Base-by-base conservation (phyloP, 116 monocot genomes). In the Iris pallida region DNA sequence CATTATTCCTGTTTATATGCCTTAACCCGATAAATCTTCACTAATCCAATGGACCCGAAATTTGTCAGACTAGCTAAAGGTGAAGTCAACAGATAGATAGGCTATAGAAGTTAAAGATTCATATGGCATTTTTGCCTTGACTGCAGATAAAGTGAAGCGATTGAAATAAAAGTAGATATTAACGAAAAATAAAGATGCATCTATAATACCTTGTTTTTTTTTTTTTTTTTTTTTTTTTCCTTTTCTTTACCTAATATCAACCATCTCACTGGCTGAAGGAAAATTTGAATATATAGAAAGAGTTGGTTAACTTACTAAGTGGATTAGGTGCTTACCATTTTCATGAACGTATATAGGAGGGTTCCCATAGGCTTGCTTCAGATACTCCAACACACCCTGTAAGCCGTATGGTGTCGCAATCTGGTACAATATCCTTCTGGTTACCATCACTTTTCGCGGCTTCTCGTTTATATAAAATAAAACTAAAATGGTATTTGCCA, bases 301-400 rank as follows among this genome's bases (percentile, higher is more conserved):
- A 30, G 30, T 30, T 30, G 30, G 57, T 57, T 57, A 17, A 18
- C 57, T 40, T 60, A 40, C 16, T 7, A 13, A 63, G 16, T 45
- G 9, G 44, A 16, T 2, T 20, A 19, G 30, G 48, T 8, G 43
- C 65, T 41, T 66, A 73, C 73, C 73, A 59, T 73, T 73, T 45
- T 73, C 73, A 7, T 73, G 73, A 41, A 73, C 57, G 57, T 73
- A 73, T 45, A 66, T 48, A 47, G 73, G 73, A 45, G 65, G 65
- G 45, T 73, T 73, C 11, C 65, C 65, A 43, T 73, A 73, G 10
- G 53, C 40, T 14, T 57, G 18, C 57, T 73, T 73, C 45, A 73
- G 9, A 58, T 73, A 20, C 47, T 73, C 49, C 40, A 73, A 47
- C 12, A 73, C 42, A 20, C 55, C 55, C 14, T 55, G 58, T 7